Conservation (phyloP, 441 rosid genomes). For the Sinapis alba region DNA sequence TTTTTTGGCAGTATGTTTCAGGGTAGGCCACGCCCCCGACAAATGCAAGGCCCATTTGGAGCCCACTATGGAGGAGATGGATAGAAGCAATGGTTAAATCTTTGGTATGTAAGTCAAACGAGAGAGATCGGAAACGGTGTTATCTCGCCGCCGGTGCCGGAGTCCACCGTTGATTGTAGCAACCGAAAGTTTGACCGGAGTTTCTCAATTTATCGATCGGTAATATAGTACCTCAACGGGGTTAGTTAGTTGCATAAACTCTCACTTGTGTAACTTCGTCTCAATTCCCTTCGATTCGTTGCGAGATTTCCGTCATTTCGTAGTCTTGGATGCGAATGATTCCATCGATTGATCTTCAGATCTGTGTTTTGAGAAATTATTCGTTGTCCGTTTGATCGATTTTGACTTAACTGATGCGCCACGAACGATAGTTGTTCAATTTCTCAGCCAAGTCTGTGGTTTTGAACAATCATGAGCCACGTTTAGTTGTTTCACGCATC, state of each 20-base stretch:
- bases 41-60: background rate
- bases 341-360: conserved; percentile 8
- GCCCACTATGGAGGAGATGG: conserved; percentile 24
- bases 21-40: background rate
- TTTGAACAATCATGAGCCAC: background rate
- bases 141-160: conserved; percentile 27
- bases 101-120: conserved; percentile 3
- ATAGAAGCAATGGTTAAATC: background rate
- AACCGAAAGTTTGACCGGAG: background rate
- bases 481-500: background rate
- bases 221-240: background rate
- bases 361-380: background rate
- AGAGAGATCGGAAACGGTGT: conserved; percentile 11
- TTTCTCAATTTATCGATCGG: background rate
- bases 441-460: background rate
- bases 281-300: background rate
- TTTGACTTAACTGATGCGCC: background rate
- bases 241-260: background rate
- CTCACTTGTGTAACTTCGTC: background rate
- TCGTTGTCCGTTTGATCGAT: background rate
- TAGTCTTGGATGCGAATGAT: conserved; percentile 18
- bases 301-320: conserved; percentile 5
- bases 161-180: background rate
- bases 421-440: background rate
- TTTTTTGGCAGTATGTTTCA: background rate